Conservation (phyloP, 805 yeast genomes). For the Pichia ethanolica region DNA sequence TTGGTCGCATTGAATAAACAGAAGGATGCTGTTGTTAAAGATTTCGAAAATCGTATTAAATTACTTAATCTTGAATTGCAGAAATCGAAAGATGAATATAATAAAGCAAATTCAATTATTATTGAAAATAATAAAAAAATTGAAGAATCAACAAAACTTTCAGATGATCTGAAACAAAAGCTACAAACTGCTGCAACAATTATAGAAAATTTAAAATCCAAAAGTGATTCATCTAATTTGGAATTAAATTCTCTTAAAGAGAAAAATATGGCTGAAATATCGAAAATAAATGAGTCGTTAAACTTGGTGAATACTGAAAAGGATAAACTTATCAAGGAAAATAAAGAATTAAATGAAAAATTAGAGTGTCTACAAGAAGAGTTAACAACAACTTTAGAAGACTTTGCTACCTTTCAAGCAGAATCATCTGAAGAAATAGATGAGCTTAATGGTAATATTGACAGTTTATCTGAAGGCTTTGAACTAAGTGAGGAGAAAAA, state of each 20-base stretch:
- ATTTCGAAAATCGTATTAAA: constrained; percentile 16
- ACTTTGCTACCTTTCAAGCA: constrained; percentile 15
- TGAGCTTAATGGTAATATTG: constrained; percentile 30
- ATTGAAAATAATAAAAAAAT: constrained; percentile 21
- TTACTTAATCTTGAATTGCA: constrained; percentile 15
- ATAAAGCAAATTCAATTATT: constrained; percentile 17
- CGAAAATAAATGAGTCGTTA: not conserved
- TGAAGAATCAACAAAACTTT: constrained; percentile 18
- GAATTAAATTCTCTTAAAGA: constrained; percentile 12
- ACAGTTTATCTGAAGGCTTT: constrained; percentile 17
- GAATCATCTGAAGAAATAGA: constrained; percentile 17
- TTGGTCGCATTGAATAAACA: constrained; percentile 19
- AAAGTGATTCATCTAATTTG: constrained; percentile 14
- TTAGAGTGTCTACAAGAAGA: constrained; percentile 14
- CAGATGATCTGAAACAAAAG: constrained; percentile 15
- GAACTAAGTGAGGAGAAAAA: constrained; percentile 9
- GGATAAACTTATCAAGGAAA: constrained; percentile 13
- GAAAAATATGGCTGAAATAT: not conserved
- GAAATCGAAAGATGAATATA: constrained; percentile 19
- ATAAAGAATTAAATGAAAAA: constrained; percentile 9
- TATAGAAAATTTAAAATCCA: constrained; percentile 20
- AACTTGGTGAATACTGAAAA: constrained; percentile 12
- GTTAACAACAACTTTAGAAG: constrained; percentile 16
- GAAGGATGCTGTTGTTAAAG: constrained; percentile 17
- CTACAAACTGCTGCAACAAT: constrained; percentile 23